Conservation (phyloP, 768 basidiomycete species). For the Mycena leptocephala region DNA sequence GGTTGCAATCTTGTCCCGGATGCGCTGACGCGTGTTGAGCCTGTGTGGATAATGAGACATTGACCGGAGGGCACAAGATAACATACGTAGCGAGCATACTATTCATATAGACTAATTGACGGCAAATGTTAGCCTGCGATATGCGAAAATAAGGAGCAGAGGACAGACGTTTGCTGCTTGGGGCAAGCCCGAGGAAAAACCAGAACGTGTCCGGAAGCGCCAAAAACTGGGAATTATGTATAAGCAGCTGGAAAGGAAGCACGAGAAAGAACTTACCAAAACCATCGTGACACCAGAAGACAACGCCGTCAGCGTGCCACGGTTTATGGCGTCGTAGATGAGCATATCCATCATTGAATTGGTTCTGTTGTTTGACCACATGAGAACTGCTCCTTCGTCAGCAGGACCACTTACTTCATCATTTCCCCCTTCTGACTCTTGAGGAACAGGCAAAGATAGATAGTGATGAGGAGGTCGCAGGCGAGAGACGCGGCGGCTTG, state of each 20-base stretch:
- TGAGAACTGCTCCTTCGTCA: neutral
- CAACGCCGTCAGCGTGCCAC: constrained; percentile 26
- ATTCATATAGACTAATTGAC: constrained; percentile 30
- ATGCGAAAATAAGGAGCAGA: neutral
- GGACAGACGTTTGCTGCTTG: constrained; percentile 27
- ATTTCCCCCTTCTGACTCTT: too few species aligned
- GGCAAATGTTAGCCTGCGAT: neutral
- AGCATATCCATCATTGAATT: constrained; percentile 24
- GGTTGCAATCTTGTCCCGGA: constrained; percentile 8
- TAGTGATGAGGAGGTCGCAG: too few species aligned
- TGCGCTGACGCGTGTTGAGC: constrained; percentile 21
- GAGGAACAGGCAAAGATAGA: too few species aligned
- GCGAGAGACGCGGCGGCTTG: too few species aligned
- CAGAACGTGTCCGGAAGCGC: constrained; percentile 28
- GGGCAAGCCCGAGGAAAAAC: constrained; percentile 32
- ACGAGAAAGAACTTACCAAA: constrained; percentile 25
- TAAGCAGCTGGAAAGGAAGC: neutral
- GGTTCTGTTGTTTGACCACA: constrained; percentile 8
- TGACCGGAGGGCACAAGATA: neutral
- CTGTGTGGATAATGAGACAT: neutral
- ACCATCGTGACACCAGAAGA: constrained; percentile 21
- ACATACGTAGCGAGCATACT: constrained; percentile 33
- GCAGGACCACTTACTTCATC: too few species aligned
- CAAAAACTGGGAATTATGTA: constrained; percentile 12
- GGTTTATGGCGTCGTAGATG: constrained; percentile 27